Evolutionary conservation across 2,329 filamentous ascomycete genomes (phyloP), one percentile per base, ranked within the genome.

Genomic region (Aspergillus bombycis): DNA sequence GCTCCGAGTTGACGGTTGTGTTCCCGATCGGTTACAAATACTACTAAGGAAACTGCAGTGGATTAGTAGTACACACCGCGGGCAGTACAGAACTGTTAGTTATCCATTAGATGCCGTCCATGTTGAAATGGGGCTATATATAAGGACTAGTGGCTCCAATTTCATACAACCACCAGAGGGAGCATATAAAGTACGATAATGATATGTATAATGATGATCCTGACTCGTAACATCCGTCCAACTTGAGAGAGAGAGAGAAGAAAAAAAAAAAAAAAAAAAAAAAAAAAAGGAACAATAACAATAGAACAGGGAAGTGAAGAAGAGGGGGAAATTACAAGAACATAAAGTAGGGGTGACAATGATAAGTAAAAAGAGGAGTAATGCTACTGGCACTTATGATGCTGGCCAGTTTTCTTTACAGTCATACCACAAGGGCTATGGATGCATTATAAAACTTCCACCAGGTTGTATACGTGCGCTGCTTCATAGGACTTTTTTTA

Each of bases 371-470:
- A 55, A 21, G 57, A 41, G 52, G 43, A 61, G 57, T 57, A 62
- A 57, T 50, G 58, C 57, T 62, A 46, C 57, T 45, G 41, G 62
- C 58, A 63, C 53, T 61, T 59, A 50, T 63, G 58, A 65, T 67
- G 62, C 57, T 62, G 57, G 50, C 50, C 50, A 61, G 48, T 46
- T 57, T 61, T 62, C 65, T 67, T 64, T 68, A 67, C 63, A 62
- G 28, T 48, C 48, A 45, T 34, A 57, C 54, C 26, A 57, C 21
- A 48, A 34, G 45, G 28, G 55, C 58, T 61, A 65, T 62, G 60
- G 36, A 69, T 68, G 62, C 62, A 63, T 62, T 66, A 61, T 61
- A 62, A 55, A 53, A 57, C 45, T 58, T 53, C 38, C 57, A 57
- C 60, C 50, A 60, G 45, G 28, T 57, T 57, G 48, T 52, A 21